Percentiles rank a stretch among this genome's conserved stretches.
These are phyloP conservation scores for Podospora pseudopauciseta DNA, from an alignment of 495 filamentous ascomycete species.

Conservation along the genomic window DNA sequence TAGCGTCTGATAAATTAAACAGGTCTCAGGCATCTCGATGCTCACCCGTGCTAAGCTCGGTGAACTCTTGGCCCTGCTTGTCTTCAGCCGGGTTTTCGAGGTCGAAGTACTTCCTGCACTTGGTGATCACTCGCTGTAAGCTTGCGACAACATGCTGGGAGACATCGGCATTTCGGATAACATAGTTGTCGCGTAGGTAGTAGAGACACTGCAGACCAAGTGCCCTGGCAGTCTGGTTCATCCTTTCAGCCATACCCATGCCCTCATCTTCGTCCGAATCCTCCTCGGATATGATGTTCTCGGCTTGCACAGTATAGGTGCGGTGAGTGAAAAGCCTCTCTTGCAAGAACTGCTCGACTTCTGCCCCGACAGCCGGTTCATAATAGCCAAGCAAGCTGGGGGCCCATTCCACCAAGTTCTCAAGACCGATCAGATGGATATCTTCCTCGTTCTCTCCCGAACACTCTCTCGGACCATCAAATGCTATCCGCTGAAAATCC, in stretches of 20 bases:
- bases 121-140: slow-evolving; percentile 41
- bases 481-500: slow-evolving; percentile 39
- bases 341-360: slow-evolving; percentile 54
- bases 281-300: slow-evolving; percentile 12
- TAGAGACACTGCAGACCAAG: slow-evolving; percentile 45
- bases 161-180: slow-evolving; percentile 37
- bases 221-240: slow-evolving; percentile 32
- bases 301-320: background rate
- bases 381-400: slow-evolving; percentile 64
- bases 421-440: slow-evolving; percentile 37
- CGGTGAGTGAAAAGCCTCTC: slow-evolving; percentile 47
- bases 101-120: slow-evolving; percentile 41
- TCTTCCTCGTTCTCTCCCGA: slow-evolving; percentile 24
- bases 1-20: slow-evolving; percentile 13
- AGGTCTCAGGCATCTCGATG: background rate
- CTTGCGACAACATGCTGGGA: slow-evolving; percentile 38
- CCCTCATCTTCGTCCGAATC: slow-evolving; percentile 27
- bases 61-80: slow-evolving; percentile 32
- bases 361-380: slow-evolving; percentile 51
- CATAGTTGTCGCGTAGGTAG: slow-evolving; percentile 47
- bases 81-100: slow-evolving; percentile 40
- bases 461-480: slow-evolving; percentile 25
- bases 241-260: slow-evolving; percentile 24
- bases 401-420: slow-evolving; percentile 59
- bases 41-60: slow-evolving; percentile 42